Conservation (phyloP, 495 filamentous ascomycete genomes). For the Penicillium argentinense region DNA sequence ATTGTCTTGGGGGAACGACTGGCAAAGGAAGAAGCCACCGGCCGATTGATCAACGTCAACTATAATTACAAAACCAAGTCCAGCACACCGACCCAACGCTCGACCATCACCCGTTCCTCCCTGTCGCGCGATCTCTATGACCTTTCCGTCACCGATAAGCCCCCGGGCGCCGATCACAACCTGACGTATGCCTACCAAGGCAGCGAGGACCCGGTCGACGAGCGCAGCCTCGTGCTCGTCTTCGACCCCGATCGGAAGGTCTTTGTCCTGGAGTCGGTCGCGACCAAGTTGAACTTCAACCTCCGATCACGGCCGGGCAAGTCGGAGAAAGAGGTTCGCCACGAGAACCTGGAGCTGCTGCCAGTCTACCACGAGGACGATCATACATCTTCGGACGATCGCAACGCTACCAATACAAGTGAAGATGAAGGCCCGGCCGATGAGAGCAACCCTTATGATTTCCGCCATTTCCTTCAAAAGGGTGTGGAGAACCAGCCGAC, state of each 20-base stretch:
- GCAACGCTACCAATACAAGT: slow-evolving; percentile 34
- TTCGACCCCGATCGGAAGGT: slow-evolving; percentile 52
- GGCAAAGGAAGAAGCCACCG: slow-evolving; percentile 22
- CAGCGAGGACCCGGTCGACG: slow-evolving; percentile 44
- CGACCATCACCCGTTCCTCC: slow-evolving; percentile 39
- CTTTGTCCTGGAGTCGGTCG: slow-evolving; percentile 52
- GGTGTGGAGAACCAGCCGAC: slow-evolving; percentile 32
- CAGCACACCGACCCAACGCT: slow-evolving; percentile 37
- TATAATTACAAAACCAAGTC: slow-evolving; percentile 58
- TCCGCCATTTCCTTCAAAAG: slow-evolving; percentile 56
- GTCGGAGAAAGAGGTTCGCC: slow-evolving; percentile 40
- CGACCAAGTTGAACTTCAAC: slow-evolving; percentile 57
- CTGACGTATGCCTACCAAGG: slow-evolving; percentile 52
- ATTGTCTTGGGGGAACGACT: slow-evolving; percentile 45
- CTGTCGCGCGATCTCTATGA: slow-evolving; percentile 43
- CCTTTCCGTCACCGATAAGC: slow-evolving; percentile 52
- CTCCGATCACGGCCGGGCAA: slow-evolving; percentile 50
- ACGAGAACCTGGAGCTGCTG: slow-evolving; percentile 47
- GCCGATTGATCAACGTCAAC: slow-evolving; percentile 41
- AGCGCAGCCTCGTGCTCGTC: slow-evolving; percentile 47
- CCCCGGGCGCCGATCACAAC: slow-evolving; percentile 40
- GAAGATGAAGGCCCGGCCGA: slow-evolving; percentile 50
- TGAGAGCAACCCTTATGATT: slow-evolving; percentile 57
- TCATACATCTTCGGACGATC: slow-evolving; percentile 40
- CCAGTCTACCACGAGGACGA: slow-evolving; percentile 43